These are phyloP conservation scores for Picea abies DNA, from an alignment of 83 land plant species.

Conservation along the genomic window DNA sequence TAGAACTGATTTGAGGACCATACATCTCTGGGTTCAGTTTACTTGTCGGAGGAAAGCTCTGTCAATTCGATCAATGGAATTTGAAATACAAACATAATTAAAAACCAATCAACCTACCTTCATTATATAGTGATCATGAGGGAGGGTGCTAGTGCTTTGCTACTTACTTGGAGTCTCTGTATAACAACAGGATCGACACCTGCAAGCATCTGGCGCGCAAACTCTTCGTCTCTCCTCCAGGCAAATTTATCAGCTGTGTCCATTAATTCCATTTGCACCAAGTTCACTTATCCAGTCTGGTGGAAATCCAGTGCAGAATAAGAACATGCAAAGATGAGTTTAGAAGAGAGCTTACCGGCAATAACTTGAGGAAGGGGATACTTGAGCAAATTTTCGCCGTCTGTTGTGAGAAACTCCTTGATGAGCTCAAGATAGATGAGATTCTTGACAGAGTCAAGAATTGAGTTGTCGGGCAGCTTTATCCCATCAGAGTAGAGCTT, in stretches of 20 bases:
- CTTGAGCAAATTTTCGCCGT: slow-evolving; percentile 18
- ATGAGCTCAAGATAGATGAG: slow-evolving; percentile 15
- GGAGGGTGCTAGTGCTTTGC: too few species aligned
- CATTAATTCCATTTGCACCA: not conserved
- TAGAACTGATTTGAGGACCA: slow-evolving; percentile 57
- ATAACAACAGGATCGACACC: slow-evolving; percentile 42
- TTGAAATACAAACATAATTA: too few species aligned
- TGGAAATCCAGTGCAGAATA: not conserved
- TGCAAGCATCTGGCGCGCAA: slow-evolving; percentile 43
- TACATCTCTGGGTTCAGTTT: slow-evolving; percentile 52
- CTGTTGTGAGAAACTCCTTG: not conserved
- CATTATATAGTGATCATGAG: too few species aligned
- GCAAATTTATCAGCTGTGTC: slow-evolving; percentile 30
- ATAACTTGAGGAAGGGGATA: slow-evolving; percentile 46
- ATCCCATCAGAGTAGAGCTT: slow-evolving; percentile 59
- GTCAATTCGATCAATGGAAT: not conserved
- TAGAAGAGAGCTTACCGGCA: slow-evolving; percentile 8
- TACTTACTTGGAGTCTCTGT: slow-evolving; percentile 27
- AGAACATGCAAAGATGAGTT: not conserved
- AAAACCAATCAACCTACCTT: too few species aligned
- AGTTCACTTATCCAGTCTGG: not conserved
- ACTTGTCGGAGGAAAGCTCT: slow-evolving; percentile 88
- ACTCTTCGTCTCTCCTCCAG: slow-evolving; percentile 49
- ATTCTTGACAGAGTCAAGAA: slow-evolving; percentile 2
- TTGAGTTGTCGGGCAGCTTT: slow-evolving; percentile 24